phyloP scores from a whole-genome alignment of 768 basidiomycete genomes.

The Termitomyces heimii region DNA sequence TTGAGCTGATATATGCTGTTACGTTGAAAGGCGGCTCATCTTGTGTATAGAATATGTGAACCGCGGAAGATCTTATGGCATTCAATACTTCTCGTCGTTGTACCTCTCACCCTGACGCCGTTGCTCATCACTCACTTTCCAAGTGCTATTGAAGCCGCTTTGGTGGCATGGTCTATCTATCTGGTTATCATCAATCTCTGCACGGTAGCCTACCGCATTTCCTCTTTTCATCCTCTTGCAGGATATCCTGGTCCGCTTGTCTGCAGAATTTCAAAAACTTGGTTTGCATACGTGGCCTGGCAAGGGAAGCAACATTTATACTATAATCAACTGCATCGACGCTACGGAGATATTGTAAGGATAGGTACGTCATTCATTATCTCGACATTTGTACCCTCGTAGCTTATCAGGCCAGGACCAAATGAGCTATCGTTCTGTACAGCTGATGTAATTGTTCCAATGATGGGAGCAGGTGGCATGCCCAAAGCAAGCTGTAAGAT shows the following conservation, averaged over 20 bases:
- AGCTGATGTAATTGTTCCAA: not conserved
- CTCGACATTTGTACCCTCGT: not conserved
- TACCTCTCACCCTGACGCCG: not conserved
- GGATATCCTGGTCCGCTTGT: constrained; percentile 28
- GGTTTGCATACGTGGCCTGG: constrained; percentile 22
- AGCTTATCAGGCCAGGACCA: not conserved
- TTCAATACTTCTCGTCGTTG: not conserved
- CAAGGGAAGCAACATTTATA: constrained; percentile 37
- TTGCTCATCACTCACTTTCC: not conserved
- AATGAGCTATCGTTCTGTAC: not conserved
- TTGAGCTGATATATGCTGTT: not conserved
- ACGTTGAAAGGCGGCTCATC: not conserved
- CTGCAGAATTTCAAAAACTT: constrained; percentile 33
- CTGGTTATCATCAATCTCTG: not conserved
- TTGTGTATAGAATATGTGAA: not conserved
- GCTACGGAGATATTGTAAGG: constrained; percentile 34
- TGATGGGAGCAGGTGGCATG: not conserved
- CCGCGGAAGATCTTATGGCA: not conserved
- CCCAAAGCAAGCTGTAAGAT: not conserved
- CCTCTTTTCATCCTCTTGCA: not conserved
- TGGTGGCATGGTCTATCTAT: not conserved
- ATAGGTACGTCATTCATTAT: not conserved
- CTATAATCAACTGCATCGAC: constrained; percentile 36
- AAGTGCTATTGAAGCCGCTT: not conserved
- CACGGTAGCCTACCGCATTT: not conserved